A percentile compares a stretch with the other conserved stretches of the same genome.
phyloP scores from a whole-genome alignment of 176 grass and related monocot species.

The Pharus latifolius region DNA sequence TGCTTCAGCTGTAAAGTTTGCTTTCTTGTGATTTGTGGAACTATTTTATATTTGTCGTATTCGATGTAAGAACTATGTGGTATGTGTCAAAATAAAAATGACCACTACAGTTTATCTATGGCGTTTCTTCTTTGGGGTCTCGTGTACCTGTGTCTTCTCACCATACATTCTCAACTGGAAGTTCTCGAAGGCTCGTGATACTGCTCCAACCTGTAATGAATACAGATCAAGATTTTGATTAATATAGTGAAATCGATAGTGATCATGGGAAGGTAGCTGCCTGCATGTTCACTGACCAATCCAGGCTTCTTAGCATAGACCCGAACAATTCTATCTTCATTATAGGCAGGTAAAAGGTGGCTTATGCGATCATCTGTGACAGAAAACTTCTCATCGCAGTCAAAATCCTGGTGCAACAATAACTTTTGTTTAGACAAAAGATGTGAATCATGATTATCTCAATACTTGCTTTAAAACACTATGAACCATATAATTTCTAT shows the following conservation, averaged over 20 bases:
- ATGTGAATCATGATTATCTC: not conserved
- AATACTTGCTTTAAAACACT: not conserved
- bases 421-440: not conserved
- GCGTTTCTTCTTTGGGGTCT: slow-evolving; percentile 74
- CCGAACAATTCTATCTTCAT: slow-evolving; percentile 72
- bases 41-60: not conserved
- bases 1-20: not conserved
- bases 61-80: not conserved
- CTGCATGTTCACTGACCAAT: slow-evolving; percentile 37
- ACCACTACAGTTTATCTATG: slow-evolving; percentile 1
- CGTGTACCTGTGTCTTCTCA: slow-evolving; percentile 79
- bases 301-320: slow-evolving; percentile 84
- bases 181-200: slow-evolving; percentile 89
- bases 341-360: slow-evolving; percentile 64
- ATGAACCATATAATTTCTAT: not conserved
- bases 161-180: slow-evolving; percentile 74
- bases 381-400: slow-evolving; percentile 58
- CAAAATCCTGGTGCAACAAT: slow-evolving; percentile 42
- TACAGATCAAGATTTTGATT: not conserved
- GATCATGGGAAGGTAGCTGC: not conserved
- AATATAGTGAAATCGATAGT: not conserved
- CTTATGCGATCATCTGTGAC: slow-evolving; percentile 79
- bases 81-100: not conserved
- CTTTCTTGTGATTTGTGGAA: not conserved
- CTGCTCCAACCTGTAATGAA: slow-evolving; percentile 46